Evolutionary conservation across 805 yeast species (phyloP).

Genomic region (Saccharomycopsis sp.): DNA sequence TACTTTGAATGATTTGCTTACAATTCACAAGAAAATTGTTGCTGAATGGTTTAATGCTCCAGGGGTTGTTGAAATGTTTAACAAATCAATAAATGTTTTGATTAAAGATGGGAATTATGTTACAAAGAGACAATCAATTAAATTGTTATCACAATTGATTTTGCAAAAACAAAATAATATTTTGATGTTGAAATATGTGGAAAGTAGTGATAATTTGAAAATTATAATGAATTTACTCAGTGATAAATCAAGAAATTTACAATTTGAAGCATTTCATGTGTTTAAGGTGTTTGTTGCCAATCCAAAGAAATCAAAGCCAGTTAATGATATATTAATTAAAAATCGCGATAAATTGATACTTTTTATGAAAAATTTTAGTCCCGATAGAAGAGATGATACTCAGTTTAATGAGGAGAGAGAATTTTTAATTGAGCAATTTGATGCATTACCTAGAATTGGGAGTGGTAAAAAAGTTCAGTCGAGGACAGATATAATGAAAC

Average conservation of each 20-base stretch:
- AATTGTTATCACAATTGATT: constrained; percentile 65
- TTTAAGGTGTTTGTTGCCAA: constrained; percentile 96
- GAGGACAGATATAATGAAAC: too few species aligned
- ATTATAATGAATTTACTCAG: constrained; percentile 78
- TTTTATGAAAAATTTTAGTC: constrained; percentile 60
- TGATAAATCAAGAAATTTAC: constrained; percentile 85
- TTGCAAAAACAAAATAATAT: constrained; percentile 62
- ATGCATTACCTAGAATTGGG: constrained; percentile 55
- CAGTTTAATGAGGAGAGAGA: constrained; percentile 71
- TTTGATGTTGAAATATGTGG: constrained; percentile 71
- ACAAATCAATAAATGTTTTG: constrained; percentile 54
- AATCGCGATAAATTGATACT: constrained; percentile 71
- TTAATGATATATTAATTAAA: constrained; percentile 74
- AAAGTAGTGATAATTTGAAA: constrained; percentile 75
- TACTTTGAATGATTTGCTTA: constrained; percentile 63
- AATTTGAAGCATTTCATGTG: constrained; percentile 84
- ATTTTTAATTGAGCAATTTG: constrained; percentile 70
- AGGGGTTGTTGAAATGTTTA: constrained; percentile 51
- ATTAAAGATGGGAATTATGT: constrained; percentile 80
- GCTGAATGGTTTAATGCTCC: constrained; percentile 55
- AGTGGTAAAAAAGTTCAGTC: too few species aligned
- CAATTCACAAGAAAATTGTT: constrained; percentile 61
- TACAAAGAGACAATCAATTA: constrained; percentile 83
- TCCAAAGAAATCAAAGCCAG: constrained; percentile 77
- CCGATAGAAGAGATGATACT: constrained; percentile 53